Conservation (phyloP, 768 basidiomycete species). For the Mycena amicta region DNA sequence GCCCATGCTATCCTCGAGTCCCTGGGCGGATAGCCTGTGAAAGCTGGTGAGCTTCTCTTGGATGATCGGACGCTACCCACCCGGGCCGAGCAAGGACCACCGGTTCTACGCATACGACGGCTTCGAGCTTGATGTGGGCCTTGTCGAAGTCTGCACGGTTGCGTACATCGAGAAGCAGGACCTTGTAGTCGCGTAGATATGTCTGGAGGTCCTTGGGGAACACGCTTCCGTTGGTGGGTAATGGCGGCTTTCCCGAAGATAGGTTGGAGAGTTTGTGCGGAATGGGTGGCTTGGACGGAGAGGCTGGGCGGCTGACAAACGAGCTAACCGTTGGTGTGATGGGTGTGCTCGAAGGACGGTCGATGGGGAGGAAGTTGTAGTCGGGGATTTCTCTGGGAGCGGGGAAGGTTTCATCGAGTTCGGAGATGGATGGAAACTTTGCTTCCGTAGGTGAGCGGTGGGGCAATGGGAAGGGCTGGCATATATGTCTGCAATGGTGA, state of each 20-base stretch:
- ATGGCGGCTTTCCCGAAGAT: constrained; percentile 42
- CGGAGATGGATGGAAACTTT: constrained; percentile 74
- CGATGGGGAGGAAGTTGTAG: constrained; percentile 43
- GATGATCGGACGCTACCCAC: constrained; percentile 45
- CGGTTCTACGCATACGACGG: constrained; percentile 86
- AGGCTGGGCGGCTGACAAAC: constrained; percentile 65
- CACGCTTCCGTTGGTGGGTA: constrained; percentile 64
- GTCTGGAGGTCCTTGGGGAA: constrained; percentile 59
- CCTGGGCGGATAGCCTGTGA: constrained; percentile 63
- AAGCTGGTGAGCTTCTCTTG: not conserved
- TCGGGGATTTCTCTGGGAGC: constrained; percentile 3
- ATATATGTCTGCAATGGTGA: constrained; percentile 33
- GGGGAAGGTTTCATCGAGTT: constrained; percentile 63
- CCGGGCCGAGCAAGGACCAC: constrained; percentile 66
- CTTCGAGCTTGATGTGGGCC: constrained; percentile 68
- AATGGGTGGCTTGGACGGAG: constrained; percentile 46
- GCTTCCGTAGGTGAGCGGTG: constrained; percentile 17
- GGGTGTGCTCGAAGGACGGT: constrained; percentile 72
- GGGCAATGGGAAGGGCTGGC: constrained; percentile 7
- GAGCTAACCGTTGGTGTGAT: constrained; percentile 58
- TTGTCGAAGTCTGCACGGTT: constrained; percentile 73
- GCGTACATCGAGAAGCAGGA: constrained; percentile 85
- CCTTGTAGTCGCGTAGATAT: constrained; percentile 59
- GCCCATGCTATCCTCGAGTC: constrained; percentile 73
- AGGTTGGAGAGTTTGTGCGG: constrained; percentile 38